Conservation (phyloP, 2,329 filamentous ascomycete genomes). For the Beauveria rudraprayagi region DNA sequence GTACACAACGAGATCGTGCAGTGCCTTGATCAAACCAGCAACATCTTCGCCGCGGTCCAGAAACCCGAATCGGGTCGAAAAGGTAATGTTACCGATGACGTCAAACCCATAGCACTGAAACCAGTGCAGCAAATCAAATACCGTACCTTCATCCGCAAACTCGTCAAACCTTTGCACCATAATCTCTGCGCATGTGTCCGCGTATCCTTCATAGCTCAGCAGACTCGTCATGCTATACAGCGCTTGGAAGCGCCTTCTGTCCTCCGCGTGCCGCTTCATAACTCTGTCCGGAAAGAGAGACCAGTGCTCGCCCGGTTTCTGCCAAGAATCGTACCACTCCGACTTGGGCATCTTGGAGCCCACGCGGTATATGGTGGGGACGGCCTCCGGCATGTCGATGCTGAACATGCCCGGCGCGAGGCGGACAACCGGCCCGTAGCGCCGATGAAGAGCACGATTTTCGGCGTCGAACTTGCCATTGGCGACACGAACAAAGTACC, state of each 20-base stretch:
- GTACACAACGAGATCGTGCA: conserved; percentile 19
- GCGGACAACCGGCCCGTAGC: conserved; percentile 33
- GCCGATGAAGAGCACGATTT: conserved; percentile 31
- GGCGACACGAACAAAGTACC: conserved; percentile 32
- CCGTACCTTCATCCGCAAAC: conserved; percentile 21
- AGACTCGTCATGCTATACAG: conserved; percentile 41
- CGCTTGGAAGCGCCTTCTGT: conserved; percentile 32
- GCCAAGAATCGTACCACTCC: conserved; percentile 20
- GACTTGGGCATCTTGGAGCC: conserved; percentile 23
- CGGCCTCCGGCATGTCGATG: conserved; percentile 27
- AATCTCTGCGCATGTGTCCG: conserved; percentile 37
- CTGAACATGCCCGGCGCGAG: conserved; percentile 33
- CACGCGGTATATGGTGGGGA: conserved; percentile 33
- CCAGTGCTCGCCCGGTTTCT: conserved; percentile 17
- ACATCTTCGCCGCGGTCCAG: conserved; percentile 38
- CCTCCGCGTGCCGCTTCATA: conserved; percentile 27
- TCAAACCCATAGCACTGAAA: conserved; percentile 42
- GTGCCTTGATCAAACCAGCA: conserved; percentile 28
- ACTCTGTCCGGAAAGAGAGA: conserved; percentile 27
- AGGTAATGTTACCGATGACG: conserved; percentile 43
- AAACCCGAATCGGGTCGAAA: conserved; percentile 32
- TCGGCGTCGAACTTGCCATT: conserved; percentile 30
- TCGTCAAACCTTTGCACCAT: conserved; percentile 30
- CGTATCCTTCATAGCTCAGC: conserved; percentile 39
- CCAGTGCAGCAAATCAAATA: conserved; percentile 30